Evolutionary conservation across 2,329 filamentous ascomycete species (phyloP).

Genomic region (Xylaria sp.): DNA sequence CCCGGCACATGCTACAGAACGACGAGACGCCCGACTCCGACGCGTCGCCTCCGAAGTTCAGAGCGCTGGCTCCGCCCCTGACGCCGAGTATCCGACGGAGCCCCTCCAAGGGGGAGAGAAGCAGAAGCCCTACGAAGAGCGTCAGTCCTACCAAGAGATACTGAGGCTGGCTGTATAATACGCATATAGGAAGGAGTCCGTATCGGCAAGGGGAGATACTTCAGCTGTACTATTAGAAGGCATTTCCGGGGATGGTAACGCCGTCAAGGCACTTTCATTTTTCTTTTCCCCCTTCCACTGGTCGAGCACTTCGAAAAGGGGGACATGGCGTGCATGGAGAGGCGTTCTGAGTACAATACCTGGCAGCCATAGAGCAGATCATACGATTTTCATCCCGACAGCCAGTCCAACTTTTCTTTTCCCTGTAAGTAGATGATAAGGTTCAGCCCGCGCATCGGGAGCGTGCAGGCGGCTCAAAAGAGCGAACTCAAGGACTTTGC

Average conservation of each 20-base stretch:
- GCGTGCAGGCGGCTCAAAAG: too few species aligned
- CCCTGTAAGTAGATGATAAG: background rate
- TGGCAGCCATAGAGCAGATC: background rate
- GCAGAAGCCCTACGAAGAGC: constrained; percentile 38
- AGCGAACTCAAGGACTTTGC: too few species aligned
- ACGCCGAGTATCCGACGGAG: constrained; percentile 36
- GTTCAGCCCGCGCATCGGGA: background rate
- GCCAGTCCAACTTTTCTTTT: background rate
- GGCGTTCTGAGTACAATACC: background rate
- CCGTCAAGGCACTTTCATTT: too few species aligned
- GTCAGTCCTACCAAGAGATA: constrained; percentile 52
- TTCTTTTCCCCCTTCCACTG: too few species aligned
- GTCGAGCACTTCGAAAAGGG: background rate
- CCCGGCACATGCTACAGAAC: constrained; percentile 25
- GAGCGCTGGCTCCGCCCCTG: constrained; percentile 43
- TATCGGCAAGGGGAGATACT: background rate
- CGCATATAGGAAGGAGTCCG: background rate
- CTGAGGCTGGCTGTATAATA: constrained; percentile 16
- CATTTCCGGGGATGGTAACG: too few species aligned
- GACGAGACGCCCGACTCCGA: constrained; percentile 51
- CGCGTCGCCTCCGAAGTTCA: constrained; percentile 46
- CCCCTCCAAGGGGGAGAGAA: constrained; percentile 54
- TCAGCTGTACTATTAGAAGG: background rate
- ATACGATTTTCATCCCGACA: background rate
- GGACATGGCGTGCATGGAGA: background rate